A percentile compares a stretch with the other conserved stretches of the same genome.
phyloP scores from a whole-genome alignment of 164 flowering plant species.

The Kalanchoe fedtschenkoi region DNA sequence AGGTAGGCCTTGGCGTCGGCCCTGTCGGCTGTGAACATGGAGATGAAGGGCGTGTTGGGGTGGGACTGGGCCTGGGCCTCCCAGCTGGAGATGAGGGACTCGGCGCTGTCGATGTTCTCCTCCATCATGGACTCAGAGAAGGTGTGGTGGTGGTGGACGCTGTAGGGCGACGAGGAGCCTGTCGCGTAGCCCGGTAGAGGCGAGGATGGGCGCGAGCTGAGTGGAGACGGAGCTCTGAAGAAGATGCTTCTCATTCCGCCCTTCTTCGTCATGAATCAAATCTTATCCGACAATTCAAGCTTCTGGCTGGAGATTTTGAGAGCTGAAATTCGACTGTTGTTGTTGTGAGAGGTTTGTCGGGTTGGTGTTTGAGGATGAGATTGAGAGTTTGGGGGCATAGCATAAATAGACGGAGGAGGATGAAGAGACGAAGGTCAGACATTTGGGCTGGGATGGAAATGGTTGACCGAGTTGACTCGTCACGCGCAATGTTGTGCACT shows the following conservation, averaged over 20 bases:
- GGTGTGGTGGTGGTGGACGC: slow-evolving; percentile 19
- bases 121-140: slow-evolving; percentile 36
- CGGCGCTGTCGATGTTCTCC: slow-evolving; percentile 30
- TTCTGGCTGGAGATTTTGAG: too few relatives aligned
- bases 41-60: slow-evolving; percentile 12
- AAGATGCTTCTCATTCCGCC: slow-evolving; percentile 21
- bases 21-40: slow-evolving; percentile 30
- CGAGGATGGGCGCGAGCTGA: background rate
- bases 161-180: background rate
- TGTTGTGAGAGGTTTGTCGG: background rate
- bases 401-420: background rate
- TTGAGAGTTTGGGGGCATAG: background rate
- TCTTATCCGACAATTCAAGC: too few relatives aligned
- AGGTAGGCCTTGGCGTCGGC: slow-evolving; percentile 35
- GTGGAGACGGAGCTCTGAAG: slow-evolving; percentile 13
- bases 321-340: background rate
- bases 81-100: slow-evolving; percentile 31
- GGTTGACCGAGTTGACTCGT: slow-evolving; percentile 1
- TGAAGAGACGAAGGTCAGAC: background rate
- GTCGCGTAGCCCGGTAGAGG: background rate
- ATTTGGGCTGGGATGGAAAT: background rate
- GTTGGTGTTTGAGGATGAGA: background rate
- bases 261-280: background rate
- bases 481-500: background rate
- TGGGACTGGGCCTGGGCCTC: slow-evolving; percentile 8